Base-by-base conservation (phyloP, 148 eudicot genomes). In the Dianthus caryophyllus region DNA sequence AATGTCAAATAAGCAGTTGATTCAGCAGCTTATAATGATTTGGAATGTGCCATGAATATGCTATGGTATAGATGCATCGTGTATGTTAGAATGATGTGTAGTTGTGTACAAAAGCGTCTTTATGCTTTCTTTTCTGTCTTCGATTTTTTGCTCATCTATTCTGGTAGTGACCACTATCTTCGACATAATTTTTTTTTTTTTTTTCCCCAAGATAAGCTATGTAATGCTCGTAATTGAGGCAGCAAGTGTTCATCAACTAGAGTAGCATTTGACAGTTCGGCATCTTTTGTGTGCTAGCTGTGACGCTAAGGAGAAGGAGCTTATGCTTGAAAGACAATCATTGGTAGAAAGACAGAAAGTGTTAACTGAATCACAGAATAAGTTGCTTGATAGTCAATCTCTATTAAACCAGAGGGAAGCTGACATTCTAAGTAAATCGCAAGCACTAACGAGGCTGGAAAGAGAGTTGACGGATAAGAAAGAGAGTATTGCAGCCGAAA, bases 391-490 rank as follows among this genome's bases (percentile, higher is more conserved):
- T 75, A 84, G 84, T 38, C 96, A 93, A 76, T 84, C 87, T 66
- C 72, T 86, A 78, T 82, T 89, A 30, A 89, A 89, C 70, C 86
- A 88, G 78, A 84, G 96, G 64, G 98, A 93, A 79, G 88, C 82
- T 46, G 87, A 78, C 60, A 65, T 93, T 62, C 79, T 82, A 41
- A 74, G 55, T 54, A 83, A 79, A 76, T 70, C 90, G 68, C 84
- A 87, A 76, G 92, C 80, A 66, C 51, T 87, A 60, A 74, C 71
- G 70, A 81, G 73, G 58, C 73, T 79, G 61, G 91, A 89, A 82
- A 85, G 86, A 75, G 87, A 84, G 77, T 67, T 87, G 70, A 87
- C 82, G 67, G 82, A 82, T 44, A 68, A 78, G 70, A 87, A 81
- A 80, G 82, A 71, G 11, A 76, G 63, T 53, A 17, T 87, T 71